These are phyloP conservation scores for Saccharomycopsis sp. DNA, from an alignment of 805 yeast genomes.

Conservation along the genomic window DNA sequence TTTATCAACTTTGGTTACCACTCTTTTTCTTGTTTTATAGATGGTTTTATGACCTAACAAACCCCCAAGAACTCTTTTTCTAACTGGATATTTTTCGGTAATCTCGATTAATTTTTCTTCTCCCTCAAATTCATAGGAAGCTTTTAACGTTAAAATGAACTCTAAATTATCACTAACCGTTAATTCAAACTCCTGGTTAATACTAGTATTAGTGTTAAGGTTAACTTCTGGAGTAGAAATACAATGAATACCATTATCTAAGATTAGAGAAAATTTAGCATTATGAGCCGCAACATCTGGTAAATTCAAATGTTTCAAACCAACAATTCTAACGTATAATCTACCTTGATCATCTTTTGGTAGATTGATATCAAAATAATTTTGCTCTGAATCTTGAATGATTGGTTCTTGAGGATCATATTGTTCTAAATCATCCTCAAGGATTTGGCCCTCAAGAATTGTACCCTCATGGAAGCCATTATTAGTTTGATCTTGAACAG, in stretches of 20 bases:
- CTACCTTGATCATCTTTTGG: slow-evolving; percentile 35
- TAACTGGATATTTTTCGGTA: slow-evolving; percentile 41
- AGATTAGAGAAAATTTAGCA: slow-evolving; percentile 35
- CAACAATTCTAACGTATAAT: slow-evolving; percentile 35
- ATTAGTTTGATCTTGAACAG: background rate
- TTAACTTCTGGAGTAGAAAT: slow-evolving; percentile 48
- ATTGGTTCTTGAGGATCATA: slow-evolving; percentile 18
- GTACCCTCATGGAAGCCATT: background rate
- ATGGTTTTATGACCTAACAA: slow-evolving; percentile 32
- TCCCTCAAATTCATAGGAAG: slow-evolving; percentile 39
- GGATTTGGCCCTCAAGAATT: background rate
- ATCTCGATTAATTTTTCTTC: slow-evolving; percentile 47
- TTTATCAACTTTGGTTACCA: slow-evolving; percentile 37
- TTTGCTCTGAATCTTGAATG: slow-evolving; percentile 8
- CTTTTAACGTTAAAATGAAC: slow-evolving; percentile 63
- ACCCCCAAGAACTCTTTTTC: slow-evolving; percentile 35
- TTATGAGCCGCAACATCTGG: slow-evolving; percentile 35
- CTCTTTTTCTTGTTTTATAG: slow-evolving; percentile 31
- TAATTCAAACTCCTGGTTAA: slow-evolving; percentile 73
- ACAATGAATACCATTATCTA: slow-evolving; percentile 79
- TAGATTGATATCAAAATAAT: slow-evolving; percentile 18
- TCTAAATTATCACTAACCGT: slow-evolving; percentile 52
- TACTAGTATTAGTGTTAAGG: slow-evolving; percentile 25
- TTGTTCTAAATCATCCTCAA: background rate
- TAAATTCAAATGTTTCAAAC: slow-evolving; percentile 34